These are phyloP conservation scores for Trichoderma koningii DNA, from an alignment of 2,329 filamentous ascomycete species.

Conservation along the genomic window DNA sequence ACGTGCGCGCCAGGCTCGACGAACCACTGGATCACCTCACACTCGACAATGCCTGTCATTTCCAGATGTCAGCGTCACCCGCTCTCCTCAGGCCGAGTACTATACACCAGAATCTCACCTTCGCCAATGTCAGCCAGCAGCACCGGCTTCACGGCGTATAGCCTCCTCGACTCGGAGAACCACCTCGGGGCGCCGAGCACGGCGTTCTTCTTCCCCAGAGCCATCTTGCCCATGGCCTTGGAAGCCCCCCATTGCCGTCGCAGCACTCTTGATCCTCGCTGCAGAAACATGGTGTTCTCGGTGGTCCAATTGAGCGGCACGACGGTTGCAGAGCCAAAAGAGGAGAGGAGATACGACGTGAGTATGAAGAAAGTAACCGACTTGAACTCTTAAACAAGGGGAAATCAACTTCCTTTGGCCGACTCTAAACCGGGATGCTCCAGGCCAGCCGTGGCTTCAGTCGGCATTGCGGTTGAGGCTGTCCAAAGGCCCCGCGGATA, in stretches of 20 bases:
- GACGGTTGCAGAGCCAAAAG: neutral
- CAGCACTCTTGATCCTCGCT: slow-evolving; percentile 52
- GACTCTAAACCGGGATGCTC: slow-evolving; percentile 18
- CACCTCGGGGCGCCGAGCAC: slow-evolving; percentile 43
- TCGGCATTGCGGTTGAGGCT: slow-evolving; percentile 41
- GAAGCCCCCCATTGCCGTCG: slow-evolving; percentile 54
- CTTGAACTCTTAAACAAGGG: slow-evolving; percentile 10
- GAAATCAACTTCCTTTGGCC: slow-evolving; percentile 24
- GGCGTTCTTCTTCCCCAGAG: slow-evolving; percentile 35
- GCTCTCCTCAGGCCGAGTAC: neutral
- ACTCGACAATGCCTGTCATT: slow-evolving; percentile 86
- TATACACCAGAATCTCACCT: slow-evolving; percentile 51
- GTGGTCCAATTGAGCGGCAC: slow-evolving; percentile 17
- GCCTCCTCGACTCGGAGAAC: slow-evolving; percentile 54
- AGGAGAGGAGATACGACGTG: neutral
- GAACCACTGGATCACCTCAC: slow-evolving; percentile 99
- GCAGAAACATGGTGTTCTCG: slow-evolving; percentile 54
- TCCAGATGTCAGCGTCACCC: slow-evolving; percentile 18
- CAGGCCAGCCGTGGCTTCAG: slow-evolving; percentile 36
- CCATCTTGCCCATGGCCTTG: slow-evolving; percentile 44
- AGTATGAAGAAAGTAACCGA: no score
- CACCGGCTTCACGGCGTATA: slow-evolving; percentile 72
- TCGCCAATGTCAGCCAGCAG: slow-evolving; percentile 84
- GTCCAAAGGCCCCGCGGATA: slow-evolving; percentile 41
- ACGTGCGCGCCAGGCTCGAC: slow-evolving; percentile 93